phyloP scores from a whole-genome alignment of 1,284 basidiomycete species.

The Trametes versicolor region DNA sequence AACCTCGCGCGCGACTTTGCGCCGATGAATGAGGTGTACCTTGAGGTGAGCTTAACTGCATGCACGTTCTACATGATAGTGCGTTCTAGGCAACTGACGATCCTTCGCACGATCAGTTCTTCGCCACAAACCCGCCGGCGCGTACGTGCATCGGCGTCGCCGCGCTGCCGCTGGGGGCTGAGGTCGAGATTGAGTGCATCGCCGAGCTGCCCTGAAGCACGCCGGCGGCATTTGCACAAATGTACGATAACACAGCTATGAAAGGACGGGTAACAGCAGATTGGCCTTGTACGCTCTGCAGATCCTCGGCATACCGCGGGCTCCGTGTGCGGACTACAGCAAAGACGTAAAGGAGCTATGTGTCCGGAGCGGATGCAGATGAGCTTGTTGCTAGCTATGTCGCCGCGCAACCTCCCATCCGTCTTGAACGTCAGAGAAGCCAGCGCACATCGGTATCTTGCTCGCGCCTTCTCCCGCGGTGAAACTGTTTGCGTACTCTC shows the following conservation, averaged over 20 bases:
- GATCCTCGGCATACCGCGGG: background rate
- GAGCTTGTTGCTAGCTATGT: background rate
- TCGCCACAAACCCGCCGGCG: constrained; percentile 58
- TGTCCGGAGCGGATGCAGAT: background rate
- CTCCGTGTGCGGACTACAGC: background rate
- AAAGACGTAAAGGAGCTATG: constrained; percentile 1
- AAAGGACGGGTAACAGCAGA: background rate
- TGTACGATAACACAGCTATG: constrained; percentile 7
- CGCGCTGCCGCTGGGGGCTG: constrained; percentile 65
- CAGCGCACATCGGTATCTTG: background rate
- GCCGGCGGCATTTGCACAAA: background rate
- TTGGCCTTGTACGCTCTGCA: background rate
- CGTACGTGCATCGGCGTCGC: constrained; percentile 74
- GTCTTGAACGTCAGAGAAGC: background rate
- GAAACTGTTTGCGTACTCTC: background rate
- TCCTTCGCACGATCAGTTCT: constrained; percentile 53
- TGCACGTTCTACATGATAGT: too few relatives aligned
- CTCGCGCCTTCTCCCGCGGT: background rate
- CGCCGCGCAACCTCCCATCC: background rate
- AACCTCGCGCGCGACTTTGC: constrained; percentile 61
- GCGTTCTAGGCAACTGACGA: background rate
- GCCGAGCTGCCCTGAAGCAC: constrained; percentile 52
- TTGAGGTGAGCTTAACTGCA: constrained; percentile 47
- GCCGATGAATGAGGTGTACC: constrained; percentile 64
- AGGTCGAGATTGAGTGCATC: constrained; percentile 74